Conservation (phyloP, 495 filamentous ascomycete genomes). For the Glonium stellatum region DNA sequence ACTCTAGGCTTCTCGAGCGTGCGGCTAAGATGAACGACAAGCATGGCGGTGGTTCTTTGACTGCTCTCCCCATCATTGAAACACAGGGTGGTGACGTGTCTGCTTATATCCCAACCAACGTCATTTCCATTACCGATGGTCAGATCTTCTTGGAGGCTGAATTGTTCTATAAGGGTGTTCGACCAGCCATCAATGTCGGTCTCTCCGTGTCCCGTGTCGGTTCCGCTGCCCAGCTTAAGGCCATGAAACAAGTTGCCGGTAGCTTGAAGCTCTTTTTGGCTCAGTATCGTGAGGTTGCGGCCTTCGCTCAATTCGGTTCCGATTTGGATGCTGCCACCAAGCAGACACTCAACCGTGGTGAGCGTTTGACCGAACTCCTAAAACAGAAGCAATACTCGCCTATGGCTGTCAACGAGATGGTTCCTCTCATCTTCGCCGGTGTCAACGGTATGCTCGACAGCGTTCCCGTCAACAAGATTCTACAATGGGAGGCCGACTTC, state of each 20-base stretch:
- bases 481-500: slow-evolving; percentile 90
- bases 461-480: slow-evolving; percentile 80
- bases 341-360: slow-evolving; percentile 97
- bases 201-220: slow-evolving; percentile 99
- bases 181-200: slow-evolving; percentile 99
- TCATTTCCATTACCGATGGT: slow-evolving; percentile 99
- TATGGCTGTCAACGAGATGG: slow-evolving; percentile 99
- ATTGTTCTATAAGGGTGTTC: slow-evolving; percentile 99
- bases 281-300: slow-evolving; percentile 99
- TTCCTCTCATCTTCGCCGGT: slow-evolving; percentile 98
- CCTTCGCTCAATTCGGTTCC: slow-evolving; percentile 99
- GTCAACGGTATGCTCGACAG: slow-evolving; percentile 90
- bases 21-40: slow-evolving; percentile 98
- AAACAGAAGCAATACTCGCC: slow-evolving; percentile 99
- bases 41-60: slow-evolving; percentile 91
- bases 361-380: slow-evolving; percentile 96
- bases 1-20: slow-evolving; percentile 99
- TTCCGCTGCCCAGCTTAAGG: slow-evolving; percentile 98
- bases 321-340: slow-evolving; percentile 98
- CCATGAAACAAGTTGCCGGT: slow-evolving; percentile 99
- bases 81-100: slow-evolving; percentile 99
- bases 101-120: slow-evolving; percentile 99
- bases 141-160: slow-evolving; percentile 99
- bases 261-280: slow-evolving; percentile 99
- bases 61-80: slow-evolving; percentile 96